These are phyloP conservation scores for Tetracladium marchalianum DNA, from an alignment of 495 filamentous ascomycete species.

Conservation along the genomic window DNA sequence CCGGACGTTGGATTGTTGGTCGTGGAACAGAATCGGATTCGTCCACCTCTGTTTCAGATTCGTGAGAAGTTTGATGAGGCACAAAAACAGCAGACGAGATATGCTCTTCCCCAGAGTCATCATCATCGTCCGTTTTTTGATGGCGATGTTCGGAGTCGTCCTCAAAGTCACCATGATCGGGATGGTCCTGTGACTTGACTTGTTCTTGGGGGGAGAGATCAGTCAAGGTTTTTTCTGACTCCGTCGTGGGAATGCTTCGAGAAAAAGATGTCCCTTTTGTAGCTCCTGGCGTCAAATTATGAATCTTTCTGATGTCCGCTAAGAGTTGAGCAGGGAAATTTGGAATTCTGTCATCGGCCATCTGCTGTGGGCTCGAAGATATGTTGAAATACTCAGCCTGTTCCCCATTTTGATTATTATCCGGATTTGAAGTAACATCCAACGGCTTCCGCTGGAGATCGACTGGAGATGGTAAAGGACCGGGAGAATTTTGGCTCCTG, in stretches of 20 bases:
- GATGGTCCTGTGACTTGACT: slow-evolving; percentile 1
- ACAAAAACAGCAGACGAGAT: slow-evolving; percentile 92
- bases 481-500: no score
- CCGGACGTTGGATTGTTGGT: slow-evolving; percentile 13
- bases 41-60: slow-evolving; percentile 22
- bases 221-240: slow-evolving; percentile 17
- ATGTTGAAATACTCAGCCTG: no score
- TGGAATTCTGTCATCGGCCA: slow-evolving; percentile 19
- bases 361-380: no score
- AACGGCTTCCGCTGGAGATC: no score
- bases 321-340: slow-evolving; percentile 39
- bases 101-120: slow-evolving; percentile 84
- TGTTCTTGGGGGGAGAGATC: background rate
- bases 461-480: no score
- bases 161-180: background rate
- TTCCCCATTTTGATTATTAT: no score
- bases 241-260: slow-evolving; percentile 39
- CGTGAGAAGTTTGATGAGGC: slow-evolving; percentile 64
- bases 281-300: slow-evolving; percentile 46
- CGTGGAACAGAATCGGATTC: background rate
- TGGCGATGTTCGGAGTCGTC: slow-evolving; percentile 4
- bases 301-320: slow-evolving; percentile 50
- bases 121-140: slow-evolving; percentile 32
- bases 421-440: no score
- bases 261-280: slow-evolving; percentile 42